Percentiles rank a stretch among this genome's conserved stretches.
Evolutionary conservation across 257 asterid species (phyloP).

Genomic region (Lycium barbarum): DNA sequence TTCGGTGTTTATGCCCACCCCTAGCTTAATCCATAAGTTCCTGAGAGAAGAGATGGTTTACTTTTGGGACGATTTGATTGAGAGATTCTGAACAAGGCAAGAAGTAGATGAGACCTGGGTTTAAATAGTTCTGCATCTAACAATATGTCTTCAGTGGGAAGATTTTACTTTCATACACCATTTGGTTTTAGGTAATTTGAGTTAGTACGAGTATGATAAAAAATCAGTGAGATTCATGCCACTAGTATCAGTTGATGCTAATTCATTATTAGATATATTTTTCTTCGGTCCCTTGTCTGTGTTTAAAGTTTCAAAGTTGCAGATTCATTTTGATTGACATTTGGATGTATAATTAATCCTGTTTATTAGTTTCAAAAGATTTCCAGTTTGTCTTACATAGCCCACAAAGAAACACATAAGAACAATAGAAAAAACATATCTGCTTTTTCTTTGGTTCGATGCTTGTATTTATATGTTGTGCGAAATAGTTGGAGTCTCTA

Average conservation of each 20-base stretch:
- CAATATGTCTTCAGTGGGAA: background rate
- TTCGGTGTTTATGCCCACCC: too few relatives aligned
- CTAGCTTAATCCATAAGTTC: slow-evolving; percentile 16
- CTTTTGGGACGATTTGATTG: background rate
- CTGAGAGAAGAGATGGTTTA: slow-evolving; percentile 6
- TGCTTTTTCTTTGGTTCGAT: slow-evolving; percentile 1
- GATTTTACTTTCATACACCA: background rate
- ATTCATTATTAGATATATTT: background rate
- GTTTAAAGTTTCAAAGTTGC: background rate
- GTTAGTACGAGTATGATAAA: background rate
- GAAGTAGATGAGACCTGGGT: background rate
- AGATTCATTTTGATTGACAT: background rate
- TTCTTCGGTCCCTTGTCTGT: background rate
- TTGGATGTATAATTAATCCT: slow-evolving; percentile 13
- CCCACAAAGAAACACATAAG: background rate
- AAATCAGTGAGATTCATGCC: slow-evolving; percentile 4
- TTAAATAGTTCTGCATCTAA: background rate
- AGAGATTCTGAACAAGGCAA: background rate
- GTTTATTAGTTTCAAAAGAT: background rate
- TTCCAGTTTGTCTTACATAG: background rate
- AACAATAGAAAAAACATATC: background rate
- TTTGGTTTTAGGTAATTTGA: slow-evolving; percentile 8
- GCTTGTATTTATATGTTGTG: slow-evolving; percentile 10
- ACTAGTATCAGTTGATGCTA: background rate
- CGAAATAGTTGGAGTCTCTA: background rate